These are phyloP conservation scores for Hymenochaete sp. DNA, from an alignment of 1,284 basidiomycete species.

Conservation along the genomic window DNA sequence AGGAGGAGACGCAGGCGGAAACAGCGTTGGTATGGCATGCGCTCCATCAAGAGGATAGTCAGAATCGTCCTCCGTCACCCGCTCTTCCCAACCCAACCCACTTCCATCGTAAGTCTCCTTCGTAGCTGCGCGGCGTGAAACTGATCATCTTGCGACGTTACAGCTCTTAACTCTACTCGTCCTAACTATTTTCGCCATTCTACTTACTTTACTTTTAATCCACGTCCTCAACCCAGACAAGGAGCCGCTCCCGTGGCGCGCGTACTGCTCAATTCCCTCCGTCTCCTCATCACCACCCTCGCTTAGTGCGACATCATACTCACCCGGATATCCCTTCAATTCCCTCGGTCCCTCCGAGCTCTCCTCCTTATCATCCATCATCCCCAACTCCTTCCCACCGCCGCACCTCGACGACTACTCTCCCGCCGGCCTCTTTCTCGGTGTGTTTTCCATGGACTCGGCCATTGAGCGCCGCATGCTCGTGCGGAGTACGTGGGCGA, in stretches of 20 bases:
- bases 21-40: slow-evolving; percentile 28
- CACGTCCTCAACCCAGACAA: slow-evolving; percentile 95
- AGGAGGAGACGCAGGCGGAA: slow-evolving; percentile 32
- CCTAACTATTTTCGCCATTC: slow-evolving; percentile 65
- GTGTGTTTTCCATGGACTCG: slow-evolving; percentile 87
- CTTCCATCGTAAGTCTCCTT: slow-evolving; percentile 58
- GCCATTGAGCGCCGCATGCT: slow-evolving; percentile 81
- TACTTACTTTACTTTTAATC: slow-evolving; percentile 76
- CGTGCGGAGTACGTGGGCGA: slow-evolving; percentile 85
- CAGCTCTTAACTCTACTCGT: slow-evolving; percentile 67
- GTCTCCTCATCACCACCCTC: slow-evolving; percentile 33
- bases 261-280: slow-evolving; percentile 72
- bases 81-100: slow-evolving; percentile 70
- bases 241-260: slow-evolving; percentile 86
- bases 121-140: slow-evolving; percentile 9
- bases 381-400: slow-evolving; percentile 47
- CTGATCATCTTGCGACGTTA: slow-evolving; percentile 18
- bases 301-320: slow-evolving; percentile 28
- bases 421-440: slow-evolving; percentile 84
- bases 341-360: slow-evolving; percentile 30
- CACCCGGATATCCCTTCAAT: slow-evolving; percentile 31
- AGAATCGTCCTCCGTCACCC: slow-evolving; percentile 60
- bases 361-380: slow-evolving; percentile 28
- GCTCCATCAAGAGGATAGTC: slow-evolving; percentile 44
- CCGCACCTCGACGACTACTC: slow-evolving; percentile 63